These are phyloP conservation scores for Rhodosporidiobolus odoratus DNA, from an alignment of 768 basidiomycete species.

Conservation along the genomic window DNA sequence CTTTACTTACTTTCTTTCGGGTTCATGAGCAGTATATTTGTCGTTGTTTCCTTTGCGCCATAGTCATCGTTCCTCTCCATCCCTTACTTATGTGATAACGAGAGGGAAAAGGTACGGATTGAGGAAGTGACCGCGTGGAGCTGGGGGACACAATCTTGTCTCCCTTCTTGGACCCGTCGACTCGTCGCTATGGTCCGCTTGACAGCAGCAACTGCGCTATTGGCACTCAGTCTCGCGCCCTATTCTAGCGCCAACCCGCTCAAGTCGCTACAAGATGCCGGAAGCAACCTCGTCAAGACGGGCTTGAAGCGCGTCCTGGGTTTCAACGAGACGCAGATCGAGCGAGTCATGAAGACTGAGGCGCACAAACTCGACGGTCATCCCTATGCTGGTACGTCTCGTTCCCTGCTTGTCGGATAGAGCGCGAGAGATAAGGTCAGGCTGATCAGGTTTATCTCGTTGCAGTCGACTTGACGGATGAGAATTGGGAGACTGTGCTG, in stretches of 20 bases:
- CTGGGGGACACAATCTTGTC: not conserved
- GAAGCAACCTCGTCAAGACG: not conserved
- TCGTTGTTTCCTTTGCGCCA: not conserved
- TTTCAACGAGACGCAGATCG: conserved; percentile 30
- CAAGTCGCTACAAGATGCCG: not conserved
- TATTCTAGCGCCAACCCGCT: conserved; percentile 11
- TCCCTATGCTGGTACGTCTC: conserved; percentile 20
- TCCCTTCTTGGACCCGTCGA: not conserved
- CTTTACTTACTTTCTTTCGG: no score
- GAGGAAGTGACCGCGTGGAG: no score
- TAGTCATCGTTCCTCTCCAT: no score
- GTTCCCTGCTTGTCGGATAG: not conserved
- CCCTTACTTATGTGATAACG: no score
- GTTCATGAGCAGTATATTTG: not conserved
- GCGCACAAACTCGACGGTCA: not conserved
- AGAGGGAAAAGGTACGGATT: no score
- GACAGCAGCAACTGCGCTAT: not conserved
- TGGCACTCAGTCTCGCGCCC: not conserved
- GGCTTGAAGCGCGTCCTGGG: conserved; percentile 19
- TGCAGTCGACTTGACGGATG: conserved; percentile 33
- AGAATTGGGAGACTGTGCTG: conserved; percentile 22
- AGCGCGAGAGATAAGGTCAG: not conserved
- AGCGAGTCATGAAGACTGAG: conserved; percentile 2
- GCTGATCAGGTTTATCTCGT: not conserved
- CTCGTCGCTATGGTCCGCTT: conserved; percentile 19